A percentile compares a stretch with the other conserved stretches of the same genome.
Conservation (phyloP, 768 basidiomycete species). For the Filobasidium wieringae region DNA sequence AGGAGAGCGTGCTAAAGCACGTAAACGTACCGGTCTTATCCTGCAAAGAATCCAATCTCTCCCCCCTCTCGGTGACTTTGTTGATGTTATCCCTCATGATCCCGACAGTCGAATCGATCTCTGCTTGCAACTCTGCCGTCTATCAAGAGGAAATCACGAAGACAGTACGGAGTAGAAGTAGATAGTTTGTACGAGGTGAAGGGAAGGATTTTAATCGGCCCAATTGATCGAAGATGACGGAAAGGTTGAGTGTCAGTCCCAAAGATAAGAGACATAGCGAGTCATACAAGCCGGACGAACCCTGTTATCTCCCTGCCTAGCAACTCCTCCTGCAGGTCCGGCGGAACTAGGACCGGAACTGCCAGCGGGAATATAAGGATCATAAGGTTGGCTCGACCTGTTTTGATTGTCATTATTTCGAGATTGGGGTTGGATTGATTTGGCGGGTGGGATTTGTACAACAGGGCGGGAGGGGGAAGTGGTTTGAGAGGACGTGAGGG, state of each 20-base stretch:
- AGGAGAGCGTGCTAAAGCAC: not conserved
- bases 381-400: slow-evolving; percentile 85
- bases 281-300: not conserved
- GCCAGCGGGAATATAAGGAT: slow-evolving; percentile 89
- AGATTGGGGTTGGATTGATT: no score
- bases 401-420: no score
- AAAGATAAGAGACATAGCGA: not conserved
- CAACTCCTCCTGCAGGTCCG: not conserved
- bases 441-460: no score
- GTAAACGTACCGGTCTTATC: slow-evolving; percentile 86
- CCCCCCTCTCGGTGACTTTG: slow-evolving; percentile 68
- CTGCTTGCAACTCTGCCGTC: slow-evolving; percentile 82
- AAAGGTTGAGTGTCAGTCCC: not conserved
- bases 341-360: slow-evolving; percentile 39
- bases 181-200: no score
- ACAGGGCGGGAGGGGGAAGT: no score
- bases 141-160: slow-evolving; percentile 30
- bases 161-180: no score
- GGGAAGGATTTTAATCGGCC: not conserved
- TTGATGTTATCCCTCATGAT: slow-evolving; percentile 98
- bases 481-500: no score
- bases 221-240: not conserved
- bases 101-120: slow-evolving; percentile 92
- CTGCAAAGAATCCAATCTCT: slow-evolving; percentile 82
- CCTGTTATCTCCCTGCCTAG: not conserved